These are phyloP conservation scores for Septoria linicola DNA, from an alignment of 2,329 filamentous ascomycete species.

Conservation along the genomic window DNA sequence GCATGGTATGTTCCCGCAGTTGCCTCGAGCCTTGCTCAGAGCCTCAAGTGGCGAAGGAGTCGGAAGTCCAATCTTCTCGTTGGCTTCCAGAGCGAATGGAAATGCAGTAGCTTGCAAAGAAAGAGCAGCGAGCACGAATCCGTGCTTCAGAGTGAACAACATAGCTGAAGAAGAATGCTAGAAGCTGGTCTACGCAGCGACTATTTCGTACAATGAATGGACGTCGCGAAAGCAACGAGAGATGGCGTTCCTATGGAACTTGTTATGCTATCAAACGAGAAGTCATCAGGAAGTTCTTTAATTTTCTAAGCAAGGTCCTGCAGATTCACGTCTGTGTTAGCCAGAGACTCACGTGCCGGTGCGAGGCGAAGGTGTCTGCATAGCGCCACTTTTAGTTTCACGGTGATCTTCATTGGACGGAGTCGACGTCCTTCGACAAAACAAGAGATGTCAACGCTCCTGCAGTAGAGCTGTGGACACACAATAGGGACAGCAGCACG, in stretches of 20 bases:
- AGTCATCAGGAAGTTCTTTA: not conserved
- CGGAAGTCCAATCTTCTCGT: slow-evolving; percentile 8
- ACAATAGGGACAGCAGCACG: not conserved
- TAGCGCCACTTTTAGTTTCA: not conserved
- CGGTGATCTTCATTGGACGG: not conserved
- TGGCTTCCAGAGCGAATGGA: slow-evolving; percentile 10
- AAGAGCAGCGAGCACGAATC: slow-evolving; percentile 5
- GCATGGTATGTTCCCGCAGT: slow-evolving; percentile 21
- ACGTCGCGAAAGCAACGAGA: not conserved
- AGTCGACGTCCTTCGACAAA: not conserved
- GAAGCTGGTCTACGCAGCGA: not conserved
- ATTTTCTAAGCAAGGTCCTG: not conserved
- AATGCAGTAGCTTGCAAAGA: slow-evolving; percentile 3
- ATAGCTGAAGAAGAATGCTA: not conserved
- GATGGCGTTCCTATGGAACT: not conserved
- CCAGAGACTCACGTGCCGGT: not conserved
- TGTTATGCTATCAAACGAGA: not conserved
- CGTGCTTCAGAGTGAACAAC: slow-evolving; percentile 7
- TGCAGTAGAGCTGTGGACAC: not conserved
- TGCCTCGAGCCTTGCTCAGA: slow-evolving; percentile 15
- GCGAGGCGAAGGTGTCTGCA: not conserved
- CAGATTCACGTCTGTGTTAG: not conserved
- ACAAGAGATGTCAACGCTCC: not conserved
- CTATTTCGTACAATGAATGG: not conserved
- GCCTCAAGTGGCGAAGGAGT: not conserved